Evolutionary conservation across 2,329 filamentous ascomycete genomes (phyloP).

Genomic region (Sporothrix schenckii): DNA sequence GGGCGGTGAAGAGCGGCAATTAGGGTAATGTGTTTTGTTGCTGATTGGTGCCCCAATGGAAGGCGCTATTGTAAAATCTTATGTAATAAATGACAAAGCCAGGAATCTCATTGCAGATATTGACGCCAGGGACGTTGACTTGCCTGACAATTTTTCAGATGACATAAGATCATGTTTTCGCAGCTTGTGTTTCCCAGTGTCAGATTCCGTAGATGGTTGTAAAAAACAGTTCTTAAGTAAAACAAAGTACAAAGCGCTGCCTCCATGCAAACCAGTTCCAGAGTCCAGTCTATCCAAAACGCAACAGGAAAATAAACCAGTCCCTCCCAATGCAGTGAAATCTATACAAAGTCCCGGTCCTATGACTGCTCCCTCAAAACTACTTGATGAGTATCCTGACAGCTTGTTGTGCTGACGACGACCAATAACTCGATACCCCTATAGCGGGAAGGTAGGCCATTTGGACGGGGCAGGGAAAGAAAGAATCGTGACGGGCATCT

Average conservation of each 20-base stretch:
- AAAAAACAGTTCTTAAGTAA: not conserved
- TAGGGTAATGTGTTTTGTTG: constrained; percentile 44
- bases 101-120: too few species aligned
- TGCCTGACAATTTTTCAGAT: not conserved
- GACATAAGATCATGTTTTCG: too few species aligned
- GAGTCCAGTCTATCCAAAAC: constrained; percentile 21
- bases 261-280: constrained; percentile 15
- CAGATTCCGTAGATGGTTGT: not conserved
- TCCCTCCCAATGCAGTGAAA: constrained; percentile 8
- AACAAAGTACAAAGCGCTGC: constrained; percentile 14
- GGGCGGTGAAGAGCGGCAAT: constrained; percentile 52
- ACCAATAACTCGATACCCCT: not conserved
- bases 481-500: constrained; percentile 8
- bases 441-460: not conserved
- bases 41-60: constrained; percentile 14
- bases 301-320: not conserved
- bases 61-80: not conserved
- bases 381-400: not conserved
- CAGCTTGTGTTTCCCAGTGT: not conserved
- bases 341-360: not conserved
- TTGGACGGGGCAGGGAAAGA: not conserved
- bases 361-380: not conserved
- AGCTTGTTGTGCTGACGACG: not conserved
- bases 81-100: constrained; percentile 20
- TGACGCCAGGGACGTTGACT: too few species aligned